A percentile compares a stretch with the other conserved stretches of the same genome.
These are phyloP conservation scores for Platanthera guangdongensis DNA, from an alignment of 106 monocot genomes.

Conservation along the genomic window DNA sequence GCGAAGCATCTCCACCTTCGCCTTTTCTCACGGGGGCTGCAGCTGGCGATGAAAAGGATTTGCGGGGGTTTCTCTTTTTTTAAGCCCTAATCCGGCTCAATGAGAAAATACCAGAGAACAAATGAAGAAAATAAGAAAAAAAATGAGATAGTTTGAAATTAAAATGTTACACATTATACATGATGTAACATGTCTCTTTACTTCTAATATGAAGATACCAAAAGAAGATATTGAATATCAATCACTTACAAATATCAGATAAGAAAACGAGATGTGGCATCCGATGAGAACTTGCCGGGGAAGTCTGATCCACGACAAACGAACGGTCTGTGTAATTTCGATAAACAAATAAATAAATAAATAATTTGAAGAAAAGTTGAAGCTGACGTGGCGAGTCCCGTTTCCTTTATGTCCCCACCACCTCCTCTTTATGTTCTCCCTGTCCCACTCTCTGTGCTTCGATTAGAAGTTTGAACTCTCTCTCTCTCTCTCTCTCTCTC, in stretches of 20 bases:
- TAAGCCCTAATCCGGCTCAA: too few species aligned
- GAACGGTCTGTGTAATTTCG: background rate
- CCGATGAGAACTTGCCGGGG: background rate
- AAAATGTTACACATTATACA: too few species aligned
- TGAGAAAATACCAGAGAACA: too few species aligned
- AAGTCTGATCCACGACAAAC: slow-evolving; percentile 5
- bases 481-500: background rate
- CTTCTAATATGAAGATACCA: too few species aligned
- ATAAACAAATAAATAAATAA: background rate
- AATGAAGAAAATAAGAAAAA: too few species aligned
- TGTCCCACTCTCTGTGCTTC: slow-evolving; percentile 1
- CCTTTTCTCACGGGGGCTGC: too few species aligned
- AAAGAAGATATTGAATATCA: too few species aligned
- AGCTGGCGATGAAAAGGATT: too few species aligned
- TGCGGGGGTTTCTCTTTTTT: too few species aligned
- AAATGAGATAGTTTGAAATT: too few species aligned
- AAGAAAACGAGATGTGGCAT: background rate
- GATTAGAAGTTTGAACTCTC: background rate
- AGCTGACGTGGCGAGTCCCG: slow-evolving; percentile 4
- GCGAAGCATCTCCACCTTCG: too few species aligned
- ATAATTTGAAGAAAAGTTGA: background rate
- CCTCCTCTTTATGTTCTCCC: background rate
- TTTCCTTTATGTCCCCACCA: background rate
- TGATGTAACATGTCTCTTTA: too few species aligned
- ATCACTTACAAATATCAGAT: background rate